Conservation (phyloP, 2,329 filamentous ascomycete species). For the Dactylellina sp. region DNA sequence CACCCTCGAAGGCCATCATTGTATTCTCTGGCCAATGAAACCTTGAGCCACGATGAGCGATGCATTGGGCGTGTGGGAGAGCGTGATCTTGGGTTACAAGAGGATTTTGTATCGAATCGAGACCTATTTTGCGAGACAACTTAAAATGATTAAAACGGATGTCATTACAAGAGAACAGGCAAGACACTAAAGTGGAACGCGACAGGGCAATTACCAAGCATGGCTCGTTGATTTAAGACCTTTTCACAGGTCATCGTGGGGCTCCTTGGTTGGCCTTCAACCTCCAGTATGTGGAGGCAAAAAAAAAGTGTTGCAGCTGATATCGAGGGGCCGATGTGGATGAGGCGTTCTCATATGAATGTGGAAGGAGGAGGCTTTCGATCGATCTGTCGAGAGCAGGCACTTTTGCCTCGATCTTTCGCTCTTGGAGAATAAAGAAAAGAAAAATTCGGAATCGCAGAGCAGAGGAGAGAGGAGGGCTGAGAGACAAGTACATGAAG, state of each 20-base stretch:
- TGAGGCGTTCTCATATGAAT: slow-evolving; percentile 5
- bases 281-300: no score
- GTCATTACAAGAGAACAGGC: no score
- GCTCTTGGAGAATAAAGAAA: not conserved
- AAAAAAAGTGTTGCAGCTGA: not conserved
- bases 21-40: slow-evolving; percentile 78
- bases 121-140: not conserved
- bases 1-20: slow-evolving; percentile 79
- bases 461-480: not conserved
- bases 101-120: slow-evolving; percentile 45
- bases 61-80: slow-evolving; percentile 47
- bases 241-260: slow-evolving; percentile 46
- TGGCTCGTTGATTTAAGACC: slow-evolving; percentile 19
- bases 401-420: no score
- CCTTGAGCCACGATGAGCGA: slow-evolving; percentile 51
- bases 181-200: no score
- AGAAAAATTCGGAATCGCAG: not conserved
- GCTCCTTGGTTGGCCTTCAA: not conserved
- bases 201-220: slow-evolving; percentile 37
- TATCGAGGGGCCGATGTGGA: not conserved
- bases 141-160: no score
- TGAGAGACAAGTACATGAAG: not conserved
- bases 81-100: slow-evolving; percentile 30
- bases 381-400: not conserved
- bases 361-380: not conserved